phyloP scores from a whole-genome alignment of 306 rosid genomes.

The Acacia crassicarpa region DNA sequence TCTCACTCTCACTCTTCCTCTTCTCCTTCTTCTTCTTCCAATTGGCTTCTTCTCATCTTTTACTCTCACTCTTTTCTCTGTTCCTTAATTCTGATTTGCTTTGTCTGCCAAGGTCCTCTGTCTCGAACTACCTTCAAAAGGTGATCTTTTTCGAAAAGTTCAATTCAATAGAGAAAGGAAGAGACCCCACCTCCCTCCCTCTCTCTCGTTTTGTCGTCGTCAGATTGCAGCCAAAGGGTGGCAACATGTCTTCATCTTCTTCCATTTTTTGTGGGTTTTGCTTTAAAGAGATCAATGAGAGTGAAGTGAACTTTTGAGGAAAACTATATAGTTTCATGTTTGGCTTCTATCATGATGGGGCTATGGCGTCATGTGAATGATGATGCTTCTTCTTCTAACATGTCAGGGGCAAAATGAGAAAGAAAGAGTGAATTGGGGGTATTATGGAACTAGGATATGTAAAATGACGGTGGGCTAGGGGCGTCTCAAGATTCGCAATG shows the following conservation, averaged over 20 bases:
- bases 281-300: slow-evolving; percentile 5
- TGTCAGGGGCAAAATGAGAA: slow-evolving; percentile 67
- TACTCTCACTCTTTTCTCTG: slow-evolving; percentile 37
- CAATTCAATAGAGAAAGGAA: slow-evolving; percentile 40
- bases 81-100: slow-evolving; percentile 24
- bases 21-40: slow-evolving; percentile 12
- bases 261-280: slow-evolving; percentile 38
- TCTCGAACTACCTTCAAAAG: slow-evolving; percentile 44
- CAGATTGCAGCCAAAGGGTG: slow-evolving; percentile 62
- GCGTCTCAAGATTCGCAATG: slow-evolving; percentile 98
- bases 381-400: slow-evolving; percentile 27
- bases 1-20: background rate
- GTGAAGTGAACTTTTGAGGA: background rate
- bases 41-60: slow-evolving; percentile 49
- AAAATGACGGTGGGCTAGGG: slow-evolving; percentile 99
- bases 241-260: slow-evolving; percentile 38
- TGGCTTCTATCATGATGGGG: slow-evolving; percentile 48
- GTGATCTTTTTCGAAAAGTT: slow-evolving; percentile 63
- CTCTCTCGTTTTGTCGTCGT: background rate
- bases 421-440: slow-evolving; percentile 11
- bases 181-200: slow-evolving; percentile 43
- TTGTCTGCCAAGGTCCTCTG: slow-evolving; percentile 35
- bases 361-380: slow-evolving; percentile 77
- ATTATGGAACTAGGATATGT: slow-evolving; percentile 53
- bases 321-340: slow-evolving; percentile 37